These are phyloP conservation scores for Tilletia walkeri DNA, from an alignment of 1,284 basidiomycete genomes.

Conservation along the genomic window DNA sequence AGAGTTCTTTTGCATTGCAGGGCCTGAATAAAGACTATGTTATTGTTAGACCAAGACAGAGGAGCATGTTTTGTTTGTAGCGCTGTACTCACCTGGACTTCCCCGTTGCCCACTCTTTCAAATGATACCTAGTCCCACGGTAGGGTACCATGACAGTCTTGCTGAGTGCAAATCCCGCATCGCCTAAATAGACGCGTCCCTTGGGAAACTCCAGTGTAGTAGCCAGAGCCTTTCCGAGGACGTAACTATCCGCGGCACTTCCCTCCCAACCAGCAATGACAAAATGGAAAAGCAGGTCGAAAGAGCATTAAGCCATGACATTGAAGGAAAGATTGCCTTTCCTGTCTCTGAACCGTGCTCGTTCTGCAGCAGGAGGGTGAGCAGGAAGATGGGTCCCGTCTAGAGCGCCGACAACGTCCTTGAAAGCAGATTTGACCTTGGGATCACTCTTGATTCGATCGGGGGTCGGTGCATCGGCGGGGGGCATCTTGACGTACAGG, in stretches of 20 bases:
- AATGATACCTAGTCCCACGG: not conserved
- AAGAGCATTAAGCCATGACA: not conserved
- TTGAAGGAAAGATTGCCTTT: not conserved
- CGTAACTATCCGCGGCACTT: not conserved
- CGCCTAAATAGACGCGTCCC: not conserved
- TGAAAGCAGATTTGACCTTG: not conserved
- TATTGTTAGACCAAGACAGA: not conserved
- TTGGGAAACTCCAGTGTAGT: not conserved
- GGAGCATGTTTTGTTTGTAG: no score
- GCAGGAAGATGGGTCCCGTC: not conserved
- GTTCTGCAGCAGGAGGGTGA: not conserved
- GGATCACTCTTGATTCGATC: slow-evolving; percentile 7
- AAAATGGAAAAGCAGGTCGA: not conserved
- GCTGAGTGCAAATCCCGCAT: not conserved
- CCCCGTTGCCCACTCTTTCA: not conserved
- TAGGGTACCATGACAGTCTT: not conserved
- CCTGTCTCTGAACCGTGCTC: not conserved
- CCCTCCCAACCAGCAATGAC: not conserved
- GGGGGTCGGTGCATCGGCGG: not conserved
- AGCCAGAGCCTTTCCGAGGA: not conserved
- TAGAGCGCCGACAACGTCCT: not conserved
- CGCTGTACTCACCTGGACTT: not conserved
- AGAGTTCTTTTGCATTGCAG: not conserved
- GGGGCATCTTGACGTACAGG: not conserved
- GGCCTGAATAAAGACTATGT: not conserved